phyloP scores from a whole-genome alignment of 2,329 filamentous ascomycete species.

The Colletotrichum orbiculare region DNA sequence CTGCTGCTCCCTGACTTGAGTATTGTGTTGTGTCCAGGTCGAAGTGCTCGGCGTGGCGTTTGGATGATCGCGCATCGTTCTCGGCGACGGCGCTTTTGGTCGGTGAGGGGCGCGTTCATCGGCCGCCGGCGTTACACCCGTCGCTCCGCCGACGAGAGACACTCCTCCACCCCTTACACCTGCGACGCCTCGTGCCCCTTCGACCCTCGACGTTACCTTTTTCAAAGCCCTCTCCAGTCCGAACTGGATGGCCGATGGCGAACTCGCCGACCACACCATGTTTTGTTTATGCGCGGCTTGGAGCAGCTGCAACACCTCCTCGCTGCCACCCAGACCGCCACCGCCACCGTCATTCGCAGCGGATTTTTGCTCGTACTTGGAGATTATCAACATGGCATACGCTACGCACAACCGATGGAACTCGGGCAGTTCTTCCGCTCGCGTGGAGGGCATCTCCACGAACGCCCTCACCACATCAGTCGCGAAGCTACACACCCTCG shows the following conservation, averaged over 20 bases:
- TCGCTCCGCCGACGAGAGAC: neutral
- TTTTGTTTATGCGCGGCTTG: conserved; percentile 30
- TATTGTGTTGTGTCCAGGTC: conserved; percentile 20
- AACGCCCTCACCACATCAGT: conserved; percentile 31
- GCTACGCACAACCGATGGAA: conserved; percentile 33
- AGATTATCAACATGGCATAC: conserved; percentile 35
- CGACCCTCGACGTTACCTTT: conserved; percentile 27
- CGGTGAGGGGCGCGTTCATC: conserved; percentile 11
- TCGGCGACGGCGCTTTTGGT: conserved; percentile 6
- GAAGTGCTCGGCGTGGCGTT: neutral
- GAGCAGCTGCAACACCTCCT: conserved; percentile 27
- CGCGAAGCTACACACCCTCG: conserved; percentile 26
- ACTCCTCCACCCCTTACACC: neutral
- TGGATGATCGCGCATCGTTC: neutral
- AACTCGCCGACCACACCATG: conserved; percentile 21
- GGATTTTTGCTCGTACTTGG: conserved; percentile 28
- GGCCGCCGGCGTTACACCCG: neutral
- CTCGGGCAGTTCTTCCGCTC: conserved; percentile 33
- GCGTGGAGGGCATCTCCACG: conserved; percentile 30
- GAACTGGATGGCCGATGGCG: conserved; percentile 33
- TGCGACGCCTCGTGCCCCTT: neutral
- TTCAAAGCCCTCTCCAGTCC: conserved; percentile 31
- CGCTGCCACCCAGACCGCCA: neutral
- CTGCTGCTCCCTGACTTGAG: neutral
- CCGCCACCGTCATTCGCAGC: neutral